Evolutionary conservation across 768 basidiomycete species (phyloP).

Genomic region (Lanmaoa pseudosensibilis): DNA sequence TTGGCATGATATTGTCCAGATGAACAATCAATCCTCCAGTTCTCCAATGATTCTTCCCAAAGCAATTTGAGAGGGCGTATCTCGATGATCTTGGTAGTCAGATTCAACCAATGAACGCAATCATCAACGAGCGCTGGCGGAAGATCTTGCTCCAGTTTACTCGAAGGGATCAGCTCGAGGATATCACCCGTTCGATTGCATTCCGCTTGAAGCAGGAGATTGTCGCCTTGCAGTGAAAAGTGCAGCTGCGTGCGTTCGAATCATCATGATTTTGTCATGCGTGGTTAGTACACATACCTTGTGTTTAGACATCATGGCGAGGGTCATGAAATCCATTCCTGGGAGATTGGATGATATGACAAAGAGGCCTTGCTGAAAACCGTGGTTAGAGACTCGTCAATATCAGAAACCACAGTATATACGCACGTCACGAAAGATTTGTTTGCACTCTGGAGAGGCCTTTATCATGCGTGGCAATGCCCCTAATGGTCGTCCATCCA

Average conservation of each 20-base stretch:
- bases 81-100: conserved; percentile 18
- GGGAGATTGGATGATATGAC: neutral
- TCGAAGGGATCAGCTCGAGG: conserved; percentile 20
- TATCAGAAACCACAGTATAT: neutral
- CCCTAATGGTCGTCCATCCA: conserved; percentile 17
- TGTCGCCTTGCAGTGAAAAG: conserved; percentile 5
- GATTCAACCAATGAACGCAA: conserved; percentile 28
- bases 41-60: conserved; percentile 18
- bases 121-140: conserved; percentile 8
- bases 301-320: neutral
- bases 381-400: too few species aligned
- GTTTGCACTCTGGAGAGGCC: neutral
- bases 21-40: conserved; percentile 23
- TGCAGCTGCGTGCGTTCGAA: conserved; percentile 8
- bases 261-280: neutral
- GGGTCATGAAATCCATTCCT: neutral
- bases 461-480: conserved; percentile 7
- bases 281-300: neutral
- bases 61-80: conserved; percentile 16
- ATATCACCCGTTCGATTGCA: neutral
- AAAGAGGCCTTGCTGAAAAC: neutral
- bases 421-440: neutral
- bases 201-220: conserved; percentile 11
- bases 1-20: neutral
- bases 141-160: conserved; percentile 16